Conservation (phyloP, 192 early-diverging fungal genomes). For the Ambispora gerdemannii region DNA sequence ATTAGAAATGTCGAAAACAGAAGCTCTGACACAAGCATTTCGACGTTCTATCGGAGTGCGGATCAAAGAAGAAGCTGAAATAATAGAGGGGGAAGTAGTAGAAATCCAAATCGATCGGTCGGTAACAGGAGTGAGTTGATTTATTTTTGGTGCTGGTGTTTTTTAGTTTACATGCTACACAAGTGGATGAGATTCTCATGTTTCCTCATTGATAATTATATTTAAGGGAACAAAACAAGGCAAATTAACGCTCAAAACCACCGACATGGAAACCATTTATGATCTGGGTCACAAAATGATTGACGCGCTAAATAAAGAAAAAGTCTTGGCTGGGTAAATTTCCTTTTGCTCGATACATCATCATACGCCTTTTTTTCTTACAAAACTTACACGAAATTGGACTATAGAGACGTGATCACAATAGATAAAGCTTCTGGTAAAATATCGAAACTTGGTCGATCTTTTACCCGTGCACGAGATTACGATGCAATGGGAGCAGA, state of each 20-base stretch:
- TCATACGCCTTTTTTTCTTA: too few relatives aligned
- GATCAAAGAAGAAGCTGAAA: constrained; percentile 98
- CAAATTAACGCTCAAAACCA: constrained; percentile 97
- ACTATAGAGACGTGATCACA: constrained; percentile 83
- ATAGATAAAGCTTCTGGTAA: constrained; percentile 98
- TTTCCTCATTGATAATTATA: background rate
- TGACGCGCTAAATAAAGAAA: constrained; percentile 94
- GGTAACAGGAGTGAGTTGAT: constrained; percentile 75
- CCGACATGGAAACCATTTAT: constrained; percentile 99
- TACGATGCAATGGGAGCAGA: constrained; percentile 98
- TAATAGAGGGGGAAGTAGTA: constrained; percentile 98
- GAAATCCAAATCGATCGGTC: constrained; percentile 96
- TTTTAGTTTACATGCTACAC: background rate
- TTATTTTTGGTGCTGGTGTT: background rate
- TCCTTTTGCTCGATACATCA: too few relatives aligned
- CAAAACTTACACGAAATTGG: constrained; percentile 14
- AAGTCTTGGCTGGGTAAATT: constrained; percentile 86
- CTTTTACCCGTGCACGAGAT: constrained; percentile 93
- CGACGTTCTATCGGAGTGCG: constrained; percentile 94
- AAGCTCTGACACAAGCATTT: constrained; percentile 96
- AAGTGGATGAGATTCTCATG: background rate
- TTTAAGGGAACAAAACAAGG: constrained; percentile 93
- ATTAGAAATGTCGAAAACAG: constrained; percentile 98
- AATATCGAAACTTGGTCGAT: constrained; percentile 93
- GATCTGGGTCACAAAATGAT: constrained; percentile 99